Evolutionary conservation across 2,329 filamentous ascomycete species (phyloP).

Genomic region (Cladophialophora carrionii): DNA sequence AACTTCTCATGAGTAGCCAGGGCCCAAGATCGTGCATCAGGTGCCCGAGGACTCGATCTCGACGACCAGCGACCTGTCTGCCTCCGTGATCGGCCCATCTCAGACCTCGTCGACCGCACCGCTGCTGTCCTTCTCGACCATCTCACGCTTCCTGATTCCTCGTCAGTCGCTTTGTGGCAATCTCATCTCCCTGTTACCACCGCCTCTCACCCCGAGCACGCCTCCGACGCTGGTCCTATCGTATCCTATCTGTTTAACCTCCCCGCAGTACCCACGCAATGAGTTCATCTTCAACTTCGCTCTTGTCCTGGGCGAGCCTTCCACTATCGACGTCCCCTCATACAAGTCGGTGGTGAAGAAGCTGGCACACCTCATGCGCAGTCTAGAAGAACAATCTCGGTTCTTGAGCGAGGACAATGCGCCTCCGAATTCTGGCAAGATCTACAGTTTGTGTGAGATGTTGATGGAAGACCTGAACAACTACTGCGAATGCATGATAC

Average conservation of each 20-base stretch:
- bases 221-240: conserved; percentile 78
- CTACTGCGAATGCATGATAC: conserved; percentile 98
- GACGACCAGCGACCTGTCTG: conserved; percentile 50
- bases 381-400: conserved; percentile 87
- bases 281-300: conserved; percentile 99
- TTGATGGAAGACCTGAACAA: conserved; percentile 93
- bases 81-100: conserved; percentile 32
- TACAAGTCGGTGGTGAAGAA: conserved; percentile 86
- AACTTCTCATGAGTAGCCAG: conserved; percentile 43
- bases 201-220: conserved; percentile 39
- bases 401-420: conserved; percentile 64
- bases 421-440: conserved; percentile 54
- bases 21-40: conserved; percentile 66
- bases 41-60: conserved; percentile 64
- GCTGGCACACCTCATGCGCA: conserved; percentile 80
- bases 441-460: conserved; percentile 76
- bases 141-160: conserved; percentile 92
- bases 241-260: conserved; percentile 83
- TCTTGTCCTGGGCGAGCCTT: conserved; percentile 68
- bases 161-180: conserved; percentile 94
- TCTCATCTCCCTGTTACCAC: conserved; percentile 63
- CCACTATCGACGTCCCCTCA: conserved; percentile 65
- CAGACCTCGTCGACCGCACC: conserved; percentile 51
- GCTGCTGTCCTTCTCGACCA: conserved; percentile 80
- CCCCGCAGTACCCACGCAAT: conserved; percentile 82